Percentiles rank a stretch among this genome's conserved stretches.
Evolutionary conservation across 768 basidiomycete species (phyloP).

Genomic region (Arthromyces matolae): DNA sequence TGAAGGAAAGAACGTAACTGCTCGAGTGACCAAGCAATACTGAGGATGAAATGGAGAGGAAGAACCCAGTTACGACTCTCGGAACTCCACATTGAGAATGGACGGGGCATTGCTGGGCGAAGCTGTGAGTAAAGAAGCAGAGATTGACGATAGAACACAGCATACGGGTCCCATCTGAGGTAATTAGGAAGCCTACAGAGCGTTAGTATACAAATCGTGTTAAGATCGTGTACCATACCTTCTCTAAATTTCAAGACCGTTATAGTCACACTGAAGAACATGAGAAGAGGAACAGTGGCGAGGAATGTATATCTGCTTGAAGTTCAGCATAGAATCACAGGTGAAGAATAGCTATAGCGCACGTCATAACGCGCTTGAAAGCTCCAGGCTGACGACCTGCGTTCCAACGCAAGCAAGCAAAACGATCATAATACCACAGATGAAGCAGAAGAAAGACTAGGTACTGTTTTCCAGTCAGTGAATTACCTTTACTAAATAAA

Average conservation of each 20-base stretch:
- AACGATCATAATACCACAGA: constrained; percentile 78
- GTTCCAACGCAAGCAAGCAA: constrained; percentile 72
- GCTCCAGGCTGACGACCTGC: constrained; percentile 76
- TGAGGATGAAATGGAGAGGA: constrained; percentile 68
- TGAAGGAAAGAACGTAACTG: constrained; percentile 45
- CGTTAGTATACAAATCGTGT: neutral
- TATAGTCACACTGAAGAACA: constrained; percentile 60
- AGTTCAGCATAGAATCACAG: constrained; percentile 8
- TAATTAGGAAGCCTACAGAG: constrained; percentile 35
- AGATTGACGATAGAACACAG: neutral
- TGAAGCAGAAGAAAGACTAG: constrained; percentile 64
- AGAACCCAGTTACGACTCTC: constrained; percentile 52
- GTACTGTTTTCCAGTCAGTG: constrained; percentile 43
- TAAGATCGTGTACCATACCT: constrained; percentile 39
- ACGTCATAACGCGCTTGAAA: constrained; percentile 90
- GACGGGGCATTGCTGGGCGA: constrained; percentile 53
- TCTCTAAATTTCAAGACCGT: constrained; percentile 68
- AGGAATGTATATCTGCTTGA: constrained; percentile 71
- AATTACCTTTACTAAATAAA: constrained; percentile 37
- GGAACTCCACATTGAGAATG: constrained; percentile 47
- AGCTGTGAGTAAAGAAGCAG: neutral
- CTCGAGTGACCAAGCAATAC: constrained; percentile 74
- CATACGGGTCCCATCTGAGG: constrained; percentile 33
- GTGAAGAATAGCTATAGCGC: constrained; percentile 24
- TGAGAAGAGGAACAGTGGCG: constrained; percentile 61